Evolutionary conservation across 2,329 filamentous ascomycete genomes (phyloP), one percentile per base, ranked within the genome.

Genomic region (Aureobasidium sp.): DNA sequence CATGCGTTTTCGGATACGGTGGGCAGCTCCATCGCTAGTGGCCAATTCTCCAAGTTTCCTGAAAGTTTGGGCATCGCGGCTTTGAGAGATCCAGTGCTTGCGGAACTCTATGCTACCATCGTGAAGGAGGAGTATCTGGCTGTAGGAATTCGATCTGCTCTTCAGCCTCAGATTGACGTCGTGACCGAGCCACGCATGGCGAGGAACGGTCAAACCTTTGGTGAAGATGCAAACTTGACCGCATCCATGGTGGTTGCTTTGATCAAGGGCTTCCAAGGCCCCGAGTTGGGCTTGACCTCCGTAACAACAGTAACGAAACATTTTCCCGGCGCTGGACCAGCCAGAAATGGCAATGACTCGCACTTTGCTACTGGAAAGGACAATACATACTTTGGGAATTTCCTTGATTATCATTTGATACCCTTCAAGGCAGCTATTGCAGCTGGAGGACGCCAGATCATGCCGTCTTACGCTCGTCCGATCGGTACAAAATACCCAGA

Each of bases 21-120:
- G 68, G 88, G 87, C 1, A 85, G 90, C 66, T 76, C 90, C 36
- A 82, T 87, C 48, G 82, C 82, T 10, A 90, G 90, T 71, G 87
- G 86, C 3, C 91, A 88, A 1, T 88, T 91, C 64, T 92, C 90
- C 76, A 91, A 90, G 73, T 89, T 86, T 1, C 88, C 88, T 3
- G 55, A 59, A 32, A 47, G 0, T 89, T 90, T 67, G 87, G 78
- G 10, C 82, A 88, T 60, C 87, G 83, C 24, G 89, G 86, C 69
- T 87, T 87, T 0, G 91, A 85, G 76, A 88, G 90, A 69, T 81
- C 82, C 0, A 78, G 79, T 46, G 73, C 89, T n/a, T 76, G 90
- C 5, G 74, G 85, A 67, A 81, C 87, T 66, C 89, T 90, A 87
- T 87, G 79, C 9, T 74, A 76, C 3, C 79, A 82, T 59, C n/a